These are phyloP conservation scores for Arabidopsis suecica DNA, from an alignment of 345 rosid genomes.

Conservation along the genomic window DNA sequence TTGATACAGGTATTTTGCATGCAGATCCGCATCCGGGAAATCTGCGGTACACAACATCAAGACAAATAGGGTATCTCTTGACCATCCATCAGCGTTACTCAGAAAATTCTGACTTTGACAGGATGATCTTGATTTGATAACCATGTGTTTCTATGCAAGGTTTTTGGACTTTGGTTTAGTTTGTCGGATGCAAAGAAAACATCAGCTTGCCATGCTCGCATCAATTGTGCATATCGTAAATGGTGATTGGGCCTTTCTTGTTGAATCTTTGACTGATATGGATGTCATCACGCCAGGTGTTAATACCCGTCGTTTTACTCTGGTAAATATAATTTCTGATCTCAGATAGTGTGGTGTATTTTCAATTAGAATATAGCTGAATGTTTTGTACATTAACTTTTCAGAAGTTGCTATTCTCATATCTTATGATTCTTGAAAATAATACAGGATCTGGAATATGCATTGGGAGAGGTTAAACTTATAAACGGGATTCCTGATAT, in stretches of 20 bases:
- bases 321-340: slow-evolving; percentile 55
- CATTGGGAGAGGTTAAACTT: slow-evolving; percentile 82
- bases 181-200: slow-evolving; percentile 92
- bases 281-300: slow-evolving; percentile 87
- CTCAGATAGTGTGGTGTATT: slow-evolving; percentile 4
- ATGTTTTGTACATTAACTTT: neutral
- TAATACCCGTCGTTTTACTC: slow-evolving; percentile 66
- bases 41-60: slow-evolving; percentile 78
- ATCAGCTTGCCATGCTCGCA: slow-evolving; percentile 92
- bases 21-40: slow-evolving; percentile 99
- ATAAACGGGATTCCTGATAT: slow-evolving; percentile 89
- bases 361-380: neutral
- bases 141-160: slow-evolving; percentile 51
- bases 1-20: slow-evolving; percentile 93
- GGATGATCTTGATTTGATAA: slow-evolving; percentile 23
- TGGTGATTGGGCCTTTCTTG: slow-evolving; percentile 87
- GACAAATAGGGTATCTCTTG: slow-evolving; percentile 77
- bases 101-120: slow-evolving; percentile 31
- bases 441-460: slow-evolving; percentile 83
- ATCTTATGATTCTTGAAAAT: slow-evolving; percentile 33
- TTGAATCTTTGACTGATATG: slow-evolving; percentile 82
- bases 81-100: slow-evolving; percentile 18
- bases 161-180: slow-evolving; percentile 95
- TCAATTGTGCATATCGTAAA: slow-evolving; percentile 92
- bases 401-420: slow-evolving; percentile 25